Percentiles rank a stretch among this genome's conserved stretches.
Conservation (phyloP, 495 filamentous ascomycete genomes). For the Ramalina intermedia region DNA sequence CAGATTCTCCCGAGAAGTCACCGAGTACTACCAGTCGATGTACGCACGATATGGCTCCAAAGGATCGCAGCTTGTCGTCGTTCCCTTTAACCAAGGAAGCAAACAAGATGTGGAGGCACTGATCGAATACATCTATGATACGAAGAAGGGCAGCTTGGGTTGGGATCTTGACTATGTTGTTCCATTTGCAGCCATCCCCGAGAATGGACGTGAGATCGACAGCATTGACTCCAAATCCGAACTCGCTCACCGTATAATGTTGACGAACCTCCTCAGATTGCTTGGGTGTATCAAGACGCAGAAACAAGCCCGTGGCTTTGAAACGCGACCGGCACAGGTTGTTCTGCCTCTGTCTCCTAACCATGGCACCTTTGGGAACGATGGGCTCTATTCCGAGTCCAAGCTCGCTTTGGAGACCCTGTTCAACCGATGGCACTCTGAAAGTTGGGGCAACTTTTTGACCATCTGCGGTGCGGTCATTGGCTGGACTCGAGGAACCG, state of each 20-base stretch:
- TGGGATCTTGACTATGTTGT: conserved; percentile 97
- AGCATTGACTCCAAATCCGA: conserved; percentile 96
- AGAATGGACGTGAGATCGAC: conserved; percentile 96
- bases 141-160: conserved; percentile 78
- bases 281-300: conserved; percentile 81
- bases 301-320: conserved; percentile 73
- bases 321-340: conserved; percentile 91
- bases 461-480: conserved; percentile 98
- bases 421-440: conserved; percentile 97
- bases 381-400: conserved; percentile 95
- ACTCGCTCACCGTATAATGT: conserved; percentile 96
- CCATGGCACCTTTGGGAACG: conserved; percentile 95
- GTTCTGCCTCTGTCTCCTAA: conserved; percentile 94
- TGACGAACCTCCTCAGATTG: conserved; percentile 88
- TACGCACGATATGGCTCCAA: conserved; percentile 85
- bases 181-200: conserved; percentile 92
- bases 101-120: conserved; percentile 93
- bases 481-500: conserved; percentile 97
- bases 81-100: conserved; percentile 97
- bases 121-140: conserved; percentile 87
- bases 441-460: conserved; percentile 94
- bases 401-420: conserved; percentile 94
- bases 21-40: conserved; percentile 98
- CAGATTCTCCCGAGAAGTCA: conserved; percentile 91
- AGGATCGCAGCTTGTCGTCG: conserved; percentile 91